phyloP scores from a whole-genome alignment of 148 eudicot species.

The Bassia scoparia region DNA sequence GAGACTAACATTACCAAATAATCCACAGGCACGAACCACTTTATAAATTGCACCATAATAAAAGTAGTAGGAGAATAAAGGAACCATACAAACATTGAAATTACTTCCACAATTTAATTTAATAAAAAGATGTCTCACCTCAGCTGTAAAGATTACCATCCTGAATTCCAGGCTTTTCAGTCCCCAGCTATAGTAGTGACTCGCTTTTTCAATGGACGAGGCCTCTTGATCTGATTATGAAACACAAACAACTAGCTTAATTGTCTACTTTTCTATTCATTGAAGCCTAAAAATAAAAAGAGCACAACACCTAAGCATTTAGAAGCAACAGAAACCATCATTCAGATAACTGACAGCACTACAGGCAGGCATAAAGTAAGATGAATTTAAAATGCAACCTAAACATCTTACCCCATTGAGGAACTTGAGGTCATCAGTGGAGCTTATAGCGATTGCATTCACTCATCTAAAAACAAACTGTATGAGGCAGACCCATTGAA shows the following conservation, averaged over 20 bases:
- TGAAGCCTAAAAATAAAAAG: neutral
- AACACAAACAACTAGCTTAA: constrained; percentile 8
- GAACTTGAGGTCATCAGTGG: neutral
- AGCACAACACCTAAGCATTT: neutral
- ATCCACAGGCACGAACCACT: too few species aligned
- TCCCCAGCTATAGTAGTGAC: constrained; percentile 70
- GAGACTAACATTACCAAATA: neutral
- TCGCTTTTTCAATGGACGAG: constrained; percentile 66
- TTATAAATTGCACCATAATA: neutral
- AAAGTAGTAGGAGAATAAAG: neutral
- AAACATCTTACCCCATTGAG: neutral
- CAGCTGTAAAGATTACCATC: constrained; percentile 79
- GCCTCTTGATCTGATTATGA: constrained; percentile 71
- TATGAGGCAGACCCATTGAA: neutral
- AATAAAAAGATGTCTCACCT: constrained; percentile 42
- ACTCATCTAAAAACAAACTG: neutral
- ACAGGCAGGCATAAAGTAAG: neutral
- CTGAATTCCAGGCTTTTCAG: constrained; percentile 83
- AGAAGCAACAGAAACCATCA: constrained; percentile 3
- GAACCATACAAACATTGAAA: neutral
- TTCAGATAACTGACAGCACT: neutral
- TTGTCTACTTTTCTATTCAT: neutral
- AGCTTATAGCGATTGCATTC: neutral
- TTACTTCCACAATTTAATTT: neutral
- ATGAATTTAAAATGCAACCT: neutral